Conservation (phyloP, 176 grass and related monocot species). For the Phyllostachys edulis region DNA sequence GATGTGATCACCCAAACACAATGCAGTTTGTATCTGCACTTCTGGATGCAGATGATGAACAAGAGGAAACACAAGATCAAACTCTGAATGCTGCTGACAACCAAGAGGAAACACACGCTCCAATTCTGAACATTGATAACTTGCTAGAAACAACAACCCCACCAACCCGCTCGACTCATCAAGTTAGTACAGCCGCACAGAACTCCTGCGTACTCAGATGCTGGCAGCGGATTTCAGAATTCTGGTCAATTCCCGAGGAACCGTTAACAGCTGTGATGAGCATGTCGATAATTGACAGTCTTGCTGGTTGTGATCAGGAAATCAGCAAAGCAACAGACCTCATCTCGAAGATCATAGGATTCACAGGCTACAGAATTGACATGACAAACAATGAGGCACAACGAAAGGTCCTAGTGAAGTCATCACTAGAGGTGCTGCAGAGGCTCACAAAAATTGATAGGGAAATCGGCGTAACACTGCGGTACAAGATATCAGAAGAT, state of each 20-base stretch:
- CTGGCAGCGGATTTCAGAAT: neutral
- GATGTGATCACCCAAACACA: too few species aligned
- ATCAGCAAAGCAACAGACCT: constrained; percentile 2
- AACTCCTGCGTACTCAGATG: neutral
- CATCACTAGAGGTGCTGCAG: neutral
- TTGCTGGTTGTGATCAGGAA: constrained; percentile 20
- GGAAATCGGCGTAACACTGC: neutral
- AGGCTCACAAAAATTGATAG: neutral
- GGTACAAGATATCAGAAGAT: neutral
- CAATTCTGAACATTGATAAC: neutral
- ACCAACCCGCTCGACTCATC: neutral
- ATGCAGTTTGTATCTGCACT: too few species aligned
- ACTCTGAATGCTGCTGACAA: neutral
- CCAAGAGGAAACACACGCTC: neutral
- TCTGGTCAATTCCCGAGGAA: neutral
- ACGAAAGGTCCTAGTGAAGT: neutral
- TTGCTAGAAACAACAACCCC: too few species aligned
- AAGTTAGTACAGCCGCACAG: neutral
- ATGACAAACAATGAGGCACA: neutral
- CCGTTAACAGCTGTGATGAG: neutral
- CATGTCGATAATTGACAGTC: constrained; percentile 19
- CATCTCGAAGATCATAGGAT: constrained; percentile 17
- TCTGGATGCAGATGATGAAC: too few species aligned
- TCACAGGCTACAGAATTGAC: neutral
- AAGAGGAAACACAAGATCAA: too few species aligned